Conservation (phyloP, 495 filamentous ascomycete species). For the Astrothelium subdiscretum region DNA sequence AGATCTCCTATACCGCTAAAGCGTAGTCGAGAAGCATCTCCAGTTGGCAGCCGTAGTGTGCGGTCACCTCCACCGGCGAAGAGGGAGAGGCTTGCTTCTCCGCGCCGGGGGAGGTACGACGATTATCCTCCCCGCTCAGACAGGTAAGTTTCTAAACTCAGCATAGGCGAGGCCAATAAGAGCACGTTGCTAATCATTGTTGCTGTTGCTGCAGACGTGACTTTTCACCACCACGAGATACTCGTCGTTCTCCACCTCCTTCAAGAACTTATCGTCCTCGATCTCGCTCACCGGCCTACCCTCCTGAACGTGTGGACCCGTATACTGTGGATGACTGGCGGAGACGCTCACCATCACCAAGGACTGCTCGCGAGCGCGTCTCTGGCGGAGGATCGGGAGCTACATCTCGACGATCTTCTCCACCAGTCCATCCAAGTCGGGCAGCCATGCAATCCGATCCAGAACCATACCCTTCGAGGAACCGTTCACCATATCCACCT, state of each 20-base stretch:
- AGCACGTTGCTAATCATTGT: not conserved
- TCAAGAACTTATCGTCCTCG: constrained; percentile 20
- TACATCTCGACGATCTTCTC: constrained; percentile 30
- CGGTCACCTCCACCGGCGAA: constrained; percentile 25
- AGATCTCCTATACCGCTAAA: constrained; percentile 27
- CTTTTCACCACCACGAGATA: constrained; percentile 21
- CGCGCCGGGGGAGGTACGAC: constrained; percentile 24
- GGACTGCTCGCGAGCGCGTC: constrained; percentile 13
- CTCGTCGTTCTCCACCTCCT: constrained; percentile 5
- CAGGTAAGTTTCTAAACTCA: not conserved
- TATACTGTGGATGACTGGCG: constrained; percentile 23
- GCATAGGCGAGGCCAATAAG: constrained; percentile 1
- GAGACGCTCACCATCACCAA: constrained; percentile 26
- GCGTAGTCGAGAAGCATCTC: constrained; percentile 25
- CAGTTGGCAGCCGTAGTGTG: constrained; percentile 20
- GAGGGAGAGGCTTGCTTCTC: constrained; percentile 24
- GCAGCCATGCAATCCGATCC: constrained; percentile 10
- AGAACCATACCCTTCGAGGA: constrained; percentile 5
- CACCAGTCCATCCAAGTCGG: constrained; percentile 29
- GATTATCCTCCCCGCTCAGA: constrained; percentile 10
- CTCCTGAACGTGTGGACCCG: constrained; percentile 23
- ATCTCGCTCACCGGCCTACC: constrained; percentile 27
- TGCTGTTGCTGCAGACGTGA: constrained; percentile 11
- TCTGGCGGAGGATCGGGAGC: constrained; percentile 24
- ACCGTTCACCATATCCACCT: constrained; percentile 5